phyloP scores from a whole-genome alignment of 1,284 basidiomycete genomes.

The Cryptococcus sp. region DNA sequence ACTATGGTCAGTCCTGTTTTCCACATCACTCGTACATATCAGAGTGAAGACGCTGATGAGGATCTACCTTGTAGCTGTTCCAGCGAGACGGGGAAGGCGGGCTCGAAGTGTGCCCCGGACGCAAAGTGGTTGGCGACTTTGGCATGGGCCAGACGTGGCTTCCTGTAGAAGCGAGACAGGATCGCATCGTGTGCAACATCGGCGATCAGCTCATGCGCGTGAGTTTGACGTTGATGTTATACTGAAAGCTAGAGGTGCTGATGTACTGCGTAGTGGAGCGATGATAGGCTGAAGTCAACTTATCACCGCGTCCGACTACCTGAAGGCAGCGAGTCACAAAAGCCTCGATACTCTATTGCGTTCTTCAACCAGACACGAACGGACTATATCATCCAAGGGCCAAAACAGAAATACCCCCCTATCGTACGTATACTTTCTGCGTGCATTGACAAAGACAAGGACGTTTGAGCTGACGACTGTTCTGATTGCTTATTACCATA shows the following conservation, averaged over 20 bases:
- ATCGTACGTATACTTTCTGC: constrained; percentile 24
- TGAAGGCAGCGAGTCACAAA: constrained; percentile 25
- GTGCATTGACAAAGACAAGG: background rate
- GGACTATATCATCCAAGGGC: constrained; percentile 35
- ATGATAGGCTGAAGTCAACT: constrained; percentile 39
- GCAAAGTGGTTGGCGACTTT: constrained; percentile 40
- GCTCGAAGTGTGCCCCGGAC: constrained; percentile 40
- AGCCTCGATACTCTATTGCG: constrained; percentile 36
- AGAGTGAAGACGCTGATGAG: too few species aligned
- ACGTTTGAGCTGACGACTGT: constrained; percentile 3
- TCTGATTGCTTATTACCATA: background rate
- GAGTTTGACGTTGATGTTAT: constrained; percentile 1
- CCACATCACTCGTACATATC: too few species aligned
- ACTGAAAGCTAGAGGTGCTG: background rate
- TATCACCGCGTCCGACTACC: constrained; percentile 41
- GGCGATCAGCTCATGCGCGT: constrained; percentile 42
- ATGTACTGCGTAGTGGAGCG: constrained; percentile 27
- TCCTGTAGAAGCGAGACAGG: constrained; percentile 34
- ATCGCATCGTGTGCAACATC: constrained; percentile 43
- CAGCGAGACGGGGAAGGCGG: constrained; percentile 40
- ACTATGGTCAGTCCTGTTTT: constrained; percentile 24
- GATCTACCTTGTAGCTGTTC: constrained; percentile 24
- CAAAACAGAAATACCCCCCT: constrained; percentile 33
- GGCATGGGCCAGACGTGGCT: constrained; percentile 37
- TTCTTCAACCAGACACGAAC: constrained; percentile 43